phyloP scores from a whole-genome alignment of 805 yeast genomes.

The Cyberlindnera xylosilytica region DNA sequence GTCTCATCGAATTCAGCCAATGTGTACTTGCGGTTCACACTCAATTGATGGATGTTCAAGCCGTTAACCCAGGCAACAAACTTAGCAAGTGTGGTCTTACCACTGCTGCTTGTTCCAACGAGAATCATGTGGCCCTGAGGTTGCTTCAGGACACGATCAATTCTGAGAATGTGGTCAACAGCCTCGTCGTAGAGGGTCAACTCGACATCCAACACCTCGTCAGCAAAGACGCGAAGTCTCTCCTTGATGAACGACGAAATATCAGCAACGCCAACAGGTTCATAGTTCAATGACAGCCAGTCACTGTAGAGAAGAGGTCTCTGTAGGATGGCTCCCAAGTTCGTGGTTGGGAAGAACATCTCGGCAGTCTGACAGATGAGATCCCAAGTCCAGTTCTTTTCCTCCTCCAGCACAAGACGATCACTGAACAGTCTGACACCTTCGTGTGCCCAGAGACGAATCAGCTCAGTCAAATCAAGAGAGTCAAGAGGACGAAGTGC shows the following conservation, averaged over 20 bases:
- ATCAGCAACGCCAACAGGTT: conserved; percentile 46
- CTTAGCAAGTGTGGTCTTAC: conserved; percentile 69
- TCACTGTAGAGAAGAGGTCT: conserved; percentile 65
- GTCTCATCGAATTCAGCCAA: conserved; percentile 65
- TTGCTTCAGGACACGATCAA: conserved; percentile 79
- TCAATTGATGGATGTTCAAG: conserved; percentile 53
- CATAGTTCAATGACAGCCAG: conserved; percentile 69
- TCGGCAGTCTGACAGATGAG: conserved; percentile 34
- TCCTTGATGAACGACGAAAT: conserved; percentile 56
- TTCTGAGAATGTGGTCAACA: conserved; percentile 69
- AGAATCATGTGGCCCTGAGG: conserved; percentile 88
- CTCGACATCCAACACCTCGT: conserved; percentile 65
- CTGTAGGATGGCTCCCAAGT: conserved; percentile 32
- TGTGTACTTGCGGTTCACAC: conserved; percentile 50
- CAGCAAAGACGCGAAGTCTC: conserved; percentile 67
- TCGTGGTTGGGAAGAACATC: conserved; percentile 45
- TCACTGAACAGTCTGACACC: conserved; percentile 77
- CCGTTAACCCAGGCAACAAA: conserved; percentile 96
- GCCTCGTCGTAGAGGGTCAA: conserved; percentile 66
- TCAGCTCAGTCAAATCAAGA: conserved; percentile 39
- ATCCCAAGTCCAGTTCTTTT: conserved; percentile 46
- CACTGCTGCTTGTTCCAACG: conserved; percentile 80
- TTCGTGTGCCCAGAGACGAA: conserved; percentile 79
- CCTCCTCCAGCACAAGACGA: conserved; percentile 48
- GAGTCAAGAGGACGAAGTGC: conserved; percentile 39